Evolutionary conservation across 2,329 filamentous ascomycete genomes (phyloP), one percentile per base, ranked within the genome.

Genomic region (Gyromitra esculenta): DNA sequence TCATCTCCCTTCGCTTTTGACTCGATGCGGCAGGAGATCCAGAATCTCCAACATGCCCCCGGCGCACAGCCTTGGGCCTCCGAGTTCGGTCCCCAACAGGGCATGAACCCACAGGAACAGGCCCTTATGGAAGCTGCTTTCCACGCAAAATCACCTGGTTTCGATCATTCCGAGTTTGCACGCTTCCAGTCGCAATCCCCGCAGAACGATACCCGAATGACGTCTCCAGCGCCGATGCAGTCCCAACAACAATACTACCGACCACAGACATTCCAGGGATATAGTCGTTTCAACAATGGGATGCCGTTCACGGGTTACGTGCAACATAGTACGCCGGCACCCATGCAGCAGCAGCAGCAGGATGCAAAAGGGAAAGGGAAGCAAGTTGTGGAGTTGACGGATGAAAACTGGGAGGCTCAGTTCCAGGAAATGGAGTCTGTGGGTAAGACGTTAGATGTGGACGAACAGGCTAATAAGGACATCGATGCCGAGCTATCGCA

Each of bases 321-420:
- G 35, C 72, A 75, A 25, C 72, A 75, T 8, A 71, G 48, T 35
- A 60, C 64, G 5, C 76, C 63, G 5, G 67, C 65, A 41, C 71
- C 68, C 39, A 37, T 63, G 9, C 83, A 82, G 57, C 83, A 84
- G 80, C 82, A 86, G 81, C 85, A 85, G 78, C 54, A 57, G 25
- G 87, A 82, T 50, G 62, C 70, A 13, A 79, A 88, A 79, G 86
- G 85, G 64, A 92, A 94, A 83, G 92, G 92, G 75, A 98, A 98
- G 83, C 97, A 96, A 84, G 89, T 98, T 85, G 91, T 98, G 11
- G 96, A 98, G 85, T 88, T 98, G 31, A 93, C 97, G 82, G 95
- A 99, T 81, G 87, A 91, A 82, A 91, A 97, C 82, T 98, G 96
- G 96, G 95, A 98, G 84, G 93, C 94, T 81, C 94, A 98, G 83